Evolutionary conservation across 1,139 yeast genomes (phyloP).

Genomic region (Geotrichum candidum): DNA sequence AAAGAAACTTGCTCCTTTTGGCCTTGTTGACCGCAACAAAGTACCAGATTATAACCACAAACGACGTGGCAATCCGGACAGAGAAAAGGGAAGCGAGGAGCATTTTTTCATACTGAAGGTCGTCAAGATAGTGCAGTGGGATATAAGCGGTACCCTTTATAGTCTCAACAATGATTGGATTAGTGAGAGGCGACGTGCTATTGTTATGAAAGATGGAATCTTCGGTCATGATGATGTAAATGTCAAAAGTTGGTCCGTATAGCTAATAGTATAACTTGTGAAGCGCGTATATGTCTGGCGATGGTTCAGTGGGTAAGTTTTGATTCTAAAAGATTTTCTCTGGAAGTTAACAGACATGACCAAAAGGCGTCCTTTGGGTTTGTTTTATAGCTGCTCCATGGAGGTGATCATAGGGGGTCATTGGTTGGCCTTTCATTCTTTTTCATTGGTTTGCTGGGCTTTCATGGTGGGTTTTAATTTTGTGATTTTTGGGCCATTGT

Average conservation of each 20-base stretch:
- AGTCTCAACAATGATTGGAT: conserved; percentile 7
- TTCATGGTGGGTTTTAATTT: background rate
- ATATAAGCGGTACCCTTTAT: conserved; percentile 2
- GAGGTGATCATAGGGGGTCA: background rate
- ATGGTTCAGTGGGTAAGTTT: no score
- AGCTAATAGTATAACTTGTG: no score
- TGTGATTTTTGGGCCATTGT: background rate
- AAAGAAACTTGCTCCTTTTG: conserved; percentile 51
- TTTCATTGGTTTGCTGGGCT: background rate
- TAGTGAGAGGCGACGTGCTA: background rate
- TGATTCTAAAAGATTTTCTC: no score
- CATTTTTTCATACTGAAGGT: conserved; percentile 29
- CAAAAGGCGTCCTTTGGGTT: no score
- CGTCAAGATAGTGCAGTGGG: conserved; percentile 32
- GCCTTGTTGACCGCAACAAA: conserved; percentile 19
- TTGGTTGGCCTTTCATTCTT: background rate
- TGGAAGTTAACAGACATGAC: no score
- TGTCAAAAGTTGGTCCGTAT: no score
- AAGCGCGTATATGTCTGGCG: no score
- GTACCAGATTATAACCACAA: conserved; percentile 21
- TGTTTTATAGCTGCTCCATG: background rate
- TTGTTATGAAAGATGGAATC: background rate
- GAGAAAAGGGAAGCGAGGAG: conserved; percentile 34
- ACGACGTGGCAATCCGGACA: conserved; percentile 39
- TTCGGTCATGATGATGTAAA: background rate